Base-by-base conservation (phyloP, 495 filamentous ascomycete genomes). In the Elaphomyces granulatus region DNA sequence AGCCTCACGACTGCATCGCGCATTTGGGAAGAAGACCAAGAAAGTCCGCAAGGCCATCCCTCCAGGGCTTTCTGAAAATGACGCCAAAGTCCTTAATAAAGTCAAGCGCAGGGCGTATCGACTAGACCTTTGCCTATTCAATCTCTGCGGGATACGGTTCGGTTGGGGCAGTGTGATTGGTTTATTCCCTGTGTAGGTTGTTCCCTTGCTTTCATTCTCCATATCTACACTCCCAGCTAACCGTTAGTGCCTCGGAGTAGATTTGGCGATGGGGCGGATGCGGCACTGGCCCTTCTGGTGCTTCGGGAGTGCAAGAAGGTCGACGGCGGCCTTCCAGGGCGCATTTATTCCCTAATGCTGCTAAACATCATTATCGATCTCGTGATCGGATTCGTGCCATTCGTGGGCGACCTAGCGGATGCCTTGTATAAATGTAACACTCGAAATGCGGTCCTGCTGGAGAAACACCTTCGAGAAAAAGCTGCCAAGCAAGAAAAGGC, bases 101-200 rank as follows among this genome's bases (percentile, higher is more conserved):
- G 81, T 92, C 46, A 85, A 88, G 50, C 67, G 75, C 45, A 68
- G 78, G 41, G 87, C 90, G 19, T 90, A 92, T 58, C 61, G 68
- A 16, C 72, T 93, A 28, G 90, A 98, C 58, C 79, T 79, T 69
- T 70, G 66, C 43, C 68, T 86, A 12, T 84, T 80, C 56, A 87
- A 74, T 51, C 70, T 80, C 51, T 73, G 77, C 45, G 80, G 81
- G 15, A 66, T 92, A 38, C 69, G 75, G 39, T 80, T 95, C 53
- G 88, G 88, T 15, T 90, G 82, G 80, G 72, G 77, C 20, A 76
- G 72, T 49, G 67, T 94, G 37, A 81, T 95, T 48, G 88, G 76
- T 4, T 46, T 94, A 26, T 53, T 95, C 32, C 90, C 90, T 38
- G 70, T 71, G 69, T 85, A 62, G 72, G 79, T 72, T 40, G 20